Evolutionary conservation across 2,329 filamentous ascomycete genomes (phyloP), one percentile per base, ranked within the genome.

Genomic region (Knufia petricola): DNA sequence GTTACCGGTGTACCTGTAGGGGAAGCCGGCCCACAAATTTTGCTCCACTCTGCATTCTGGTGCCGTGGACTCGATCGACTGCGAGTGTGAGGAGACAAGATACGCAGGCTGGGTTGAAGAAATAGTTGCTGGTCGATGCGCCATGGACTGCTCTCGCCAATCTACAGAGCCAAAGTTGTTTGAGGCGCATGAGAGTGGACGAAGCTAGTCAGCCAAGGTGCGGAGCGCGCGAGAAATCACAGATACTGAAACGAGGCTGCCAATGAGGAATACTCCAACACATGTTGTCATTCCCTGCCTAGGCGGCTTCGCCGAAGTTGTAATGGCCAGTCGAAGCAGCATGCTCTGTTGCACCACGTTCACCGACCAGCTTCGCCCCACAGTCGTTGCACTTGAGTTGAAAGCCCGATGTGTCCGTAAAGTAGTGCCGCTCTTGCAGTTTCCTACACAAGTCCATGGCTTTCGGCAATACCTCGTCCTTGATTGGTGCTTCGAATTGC

Each of bases 371-470:
- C 30, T 61, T 60, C 13, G 61, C 63, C 3, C 69, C 68, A 49
- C 71, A 74, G 2, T 74, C 70, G 55, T 88, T 87, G 64, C 90
- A 96, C 59, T 75, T 79, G 50, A 95, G 77, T 31, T 78, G 73
- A 61, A 95, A 87, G 0, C 82, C 82, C 19, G 84, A 78, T 0
- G 87, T 94, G 63, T 95, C 87, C 0, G 89, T 95, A 59, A 80
- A 95, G 63, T 96, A 96, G 63, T 94, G 79, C 50, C 75, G 80
- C 46, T 78, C 74, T 55, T 82, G 75, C 32, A 96, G 70, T 52
- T 83, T 76, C 53, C 67, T 66, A 43, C 84, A 84, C 26, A 89
- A 66, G 48, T 78, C 72, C 52, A 76, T 64, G 0, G 89, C 82
- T 51, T 76, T 81, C 13, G 76, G 69, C 26, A 82, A 55, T 2